phyloP scores from a whole-genome alignment of 441 rosid species.

The Iberis amara region DNA sequence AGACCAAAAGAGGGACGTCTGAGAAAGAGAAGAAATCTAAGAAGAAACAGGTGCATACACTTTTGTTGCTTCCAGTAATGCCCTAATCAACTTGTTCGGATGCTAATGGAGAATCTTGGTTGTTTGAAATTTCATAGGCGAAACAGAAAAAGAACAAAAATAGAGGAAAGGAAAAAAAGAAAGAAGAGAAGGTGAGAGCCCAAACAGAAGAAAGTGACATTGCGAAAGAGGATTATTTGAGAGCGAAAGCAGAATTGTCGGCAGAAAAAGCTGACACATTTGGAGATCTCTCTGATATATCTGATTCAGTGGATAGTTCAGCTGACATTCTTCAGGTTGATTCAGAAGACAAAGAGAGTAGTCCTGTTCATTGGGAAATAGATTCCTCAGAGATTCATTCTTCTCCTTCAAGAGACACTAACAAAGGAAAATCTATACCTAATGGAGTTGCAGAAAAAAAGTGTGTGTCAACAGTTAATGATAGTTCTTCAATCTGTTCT shows the following conservation, averaged over 20 bases:
- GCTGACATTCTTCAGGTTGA: constrained; percentile 61
- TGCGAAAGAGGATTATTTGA: constrained; percentile 13
- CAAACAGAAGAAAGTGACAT: constrained; percentile 39
- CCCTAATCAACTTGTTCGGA: constrained; percentile 1
- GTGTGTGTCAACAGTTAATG: constrained; percentile 58
- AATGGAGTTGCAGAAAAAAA: constrained; percentile 60
- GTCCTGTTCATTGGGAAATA: constrained; percentile 76
- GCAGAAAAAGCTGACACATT: constrained; percentile 52
- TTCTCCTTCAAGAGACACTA: constrained; percentile 49
- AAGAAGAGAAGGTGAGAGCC: constrained; percentile 50
- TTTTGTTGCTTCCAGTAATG: constrained; percentile 6
- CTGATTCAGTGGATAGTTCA: constrained; percentile 67
- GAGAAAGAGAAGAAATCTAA: constrained; percentile 80
- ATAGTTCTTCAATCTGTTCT: constrained; percentile 96
- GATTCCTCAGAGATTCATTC: constrained; percentile 70
- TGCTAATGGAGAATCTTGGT: constrained; percentile 15
- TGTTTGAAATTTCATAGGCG: constrained; percentile 36
- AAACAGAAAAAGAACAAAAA: constrained; percentile 82
- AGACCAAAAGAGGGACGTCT: constrained; percentile 59
- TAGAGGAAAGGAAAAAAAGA: constrained; percentile 68
- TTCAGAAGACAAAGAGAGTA: constrained; percentile 68
- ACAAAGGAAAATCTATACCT: constrained; percentile 49
- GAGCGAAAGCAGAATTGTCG: constrained; percentile 32
- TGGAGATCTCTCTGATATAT: constrained; percentile 63
- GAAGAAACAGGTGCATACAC: constrained; percentile 63